phyloP scores from a whole-genome alignment of 176 grass and related monocot species.

The Eleusine coracana region DNA sequence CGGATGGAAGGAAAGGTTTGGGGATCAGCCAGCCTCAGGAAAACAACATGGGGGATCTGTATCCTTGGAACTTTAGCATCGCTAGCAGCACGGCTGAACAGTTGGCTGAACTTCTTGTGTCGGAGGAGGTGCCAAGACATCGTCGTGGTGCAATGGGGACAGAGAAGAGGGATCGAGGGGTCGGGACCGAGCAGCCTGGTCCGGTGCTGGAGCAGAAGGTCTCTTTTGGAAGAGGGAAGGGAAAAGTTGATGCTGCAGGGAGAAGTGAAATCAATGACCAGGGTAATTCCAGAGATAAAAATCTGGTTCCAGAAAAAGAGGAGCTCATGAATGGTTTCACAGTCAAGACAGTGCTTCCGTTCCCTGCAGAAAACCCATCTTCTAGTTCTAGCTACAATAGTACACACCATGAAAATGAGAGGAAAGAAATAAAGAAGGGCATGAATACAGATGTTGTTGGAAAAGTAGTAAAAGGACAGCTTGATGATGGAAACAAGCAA shows the following conservation, averaged over 20 bases:
- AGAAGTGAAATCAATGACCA: constrained; percentile 46
- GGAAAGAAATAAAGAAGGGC: constrained; percentile 62
- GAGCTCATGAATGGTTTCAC: constrained; percentile 75
- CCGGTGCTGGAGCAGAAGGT: constrained; percentile 45
- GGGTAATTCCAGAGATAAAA: constrained; percentile 43
- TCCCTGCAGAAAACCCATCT: constrained; percentile 57
- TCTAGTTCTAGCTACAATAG: constrained; percentile 67
- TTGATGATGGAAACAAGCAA: constrained; percentile 51
- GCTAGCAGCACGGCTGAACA: constrained; percentile 68
- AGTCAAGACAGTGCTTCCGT: constrained; percentile 79
- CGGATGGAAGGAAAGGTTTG: constrained; percentile 48
- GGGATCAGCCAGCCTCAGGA: constrained; percentile 46
- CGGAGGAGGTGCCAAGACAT: constrained; percentile 66
- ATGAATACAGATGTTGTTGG: constrained; percentile 38
- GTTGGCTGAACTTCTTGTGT: constrained; percentile 67
- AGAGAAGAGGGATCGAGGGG: constrained; percentile 63
- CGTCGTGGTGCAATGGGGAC: constrained; percentile 17
- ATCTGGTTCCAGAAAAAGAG: constrained; percentile 66
- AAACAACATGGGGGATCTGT: constrained; percentile 60
- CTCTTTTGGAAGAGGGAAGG: constrained; percentile 64
- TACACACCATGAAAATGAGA: constrained; percentile 45
- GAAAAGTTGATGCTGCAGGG: constrained; percentile 59
- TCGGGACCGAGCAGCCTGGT: constrained; percentile 55
- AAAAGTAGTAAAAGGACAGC: constrained; percentile 54
- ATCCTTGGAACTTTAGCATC: constrained; percentile 80